Evolutionary conservation across 164 flowering plant species (phyloP).

Genomic region (Malania oleifera): DNA sequence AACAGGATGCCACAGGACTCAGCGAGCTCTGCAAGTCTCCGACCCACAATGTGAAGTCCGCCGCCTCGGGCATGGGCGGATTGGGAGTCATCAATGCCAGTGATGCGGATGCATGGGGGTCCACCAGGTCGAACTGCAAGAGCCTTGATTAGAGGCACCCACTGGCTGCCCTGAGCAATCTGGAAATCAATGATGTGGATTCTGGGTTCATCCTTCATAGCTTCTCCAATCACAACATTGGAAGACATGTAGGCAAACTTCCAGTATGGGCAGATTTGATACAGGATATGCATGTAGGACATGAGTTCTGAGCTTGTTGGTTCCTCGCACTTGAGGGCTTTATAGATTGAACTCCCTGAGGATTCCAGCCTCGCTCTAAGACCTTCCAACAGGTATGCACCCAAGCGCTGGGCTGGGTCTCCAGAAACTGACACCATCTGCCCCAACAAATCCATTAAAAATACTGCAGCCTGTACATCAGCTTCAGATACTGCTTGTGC

Average conservation of each 20-base stretch:
- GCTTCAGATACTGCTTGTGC: slow-evolving; percentile 33
- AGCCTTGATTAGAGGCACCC: slow-evolving; percentile 34
- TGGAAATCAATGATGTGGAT: slow-evolving; percentile 60
- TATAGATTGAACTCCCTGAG: slow-evolving; percentile 51
- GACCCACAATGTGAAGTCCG: slow-evolving; percentile 41
- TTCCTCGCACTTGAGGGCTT: slow-evolving; percentile 38
- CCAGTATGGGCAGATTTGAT: slow-evolving; percentile 46
- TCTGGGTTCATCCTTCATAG: slow-evolving; percentile 31
- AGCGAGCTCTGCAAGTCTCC: slow-evolving; percentile 34
- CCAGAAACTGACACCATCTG: slow-evolving; percentile 52
- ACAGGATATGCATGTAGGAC: slow-evolving; percentile 50
- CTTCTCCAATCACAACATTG: slow-evolving; percentile 45
- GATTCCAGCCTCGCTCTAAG: slow-evolving; percentile 39
- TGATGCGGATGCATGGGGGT: slow-evolving; percentile 37
- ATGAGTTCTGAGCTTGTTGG: slow-evolving; percentile 46
- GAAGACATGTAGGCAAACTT: slow-evolving; percentile 52
- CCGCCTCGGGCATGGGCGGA: slow-evolving; percentile 55
- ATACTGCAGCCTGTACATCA: slow-evolving; percentile 20
- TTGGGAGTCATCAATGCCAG: slow-evolving; percentile 53
- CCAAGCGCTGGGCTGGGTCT: slow-evolving; percentile 43
- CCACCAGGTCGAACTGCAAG: slow-evolving; percentile 46
- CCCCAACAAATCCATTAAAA: slow-evolving; percentile 34
- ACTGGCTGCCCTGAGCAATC: slow-evolving; percentile 60
- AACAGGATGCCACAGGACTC: slow-evolving; percentile 34
- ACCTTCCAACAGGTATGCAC: slow-evolving; percentile 60